Evolutionary conservation across 2,329 filamentous ascomycete species (phyloP), one percentile per base, ranked within the genome.

Genomic region (Bipolaris sorokiniana): DNA sequence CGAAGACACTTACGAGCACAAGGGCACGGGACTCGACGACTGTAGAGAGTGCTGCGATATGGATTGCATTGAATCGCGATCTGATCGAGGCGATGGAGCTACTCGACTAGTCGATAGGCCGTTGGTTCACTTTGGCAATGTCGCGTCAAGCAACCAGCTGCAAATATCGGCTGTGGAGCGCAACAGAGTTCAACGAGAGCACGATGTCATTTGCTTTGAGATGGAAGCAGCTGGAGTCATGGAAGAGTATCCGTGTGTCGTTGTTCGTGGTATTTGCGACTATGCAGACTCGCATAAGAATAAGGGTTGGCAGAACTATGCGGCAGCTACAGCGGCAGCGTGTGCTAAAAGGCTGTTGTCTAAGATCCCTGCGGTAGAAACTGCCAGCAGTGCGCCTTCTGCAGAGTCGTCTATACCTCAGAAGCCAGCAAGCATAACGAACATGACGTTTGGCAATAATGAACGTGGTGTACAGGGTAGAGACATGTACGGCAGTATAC

Each of bases 161-260:
- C 51, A 61, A 40, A 67, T 59, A 41, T 58, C 49, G 11, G 64
- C 64, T 22, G 1, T 13, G 0, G 53, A 61, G 20, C 48, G 61
- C 16, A 57, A 63, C 51, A 60, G 54, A 36, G 13, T 68, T 10
- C 45, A 59, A 13, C 18, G 10, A 48, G 59, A 64, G 40, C 53
- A 59, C n/a, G 52, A 61, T n/a, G 62, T 48, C 1, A 58, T 67
- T 7, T 68, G 61, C 41, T 67, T 68, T 38, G 62, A 68, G 53
- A 68, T 68, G 64, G 66, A 65, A 40, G 64, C 56, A 38, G 64
- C 62, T 18, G 64, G 62, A 4, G 50, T 67, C 6, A 48, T 64
- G 48, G 20, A 63, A 5, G 42, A 60, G 23, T 48, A 57, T 51
- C 59, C 64, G 7, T 65, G 59, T 51, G 18, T 68, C 2, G 66